These are phyloP conservation scores for Hypholoma fasciculare DNA, from an alignment of 768 basidiomycete species.

Conservation along the genomic window DNA sequence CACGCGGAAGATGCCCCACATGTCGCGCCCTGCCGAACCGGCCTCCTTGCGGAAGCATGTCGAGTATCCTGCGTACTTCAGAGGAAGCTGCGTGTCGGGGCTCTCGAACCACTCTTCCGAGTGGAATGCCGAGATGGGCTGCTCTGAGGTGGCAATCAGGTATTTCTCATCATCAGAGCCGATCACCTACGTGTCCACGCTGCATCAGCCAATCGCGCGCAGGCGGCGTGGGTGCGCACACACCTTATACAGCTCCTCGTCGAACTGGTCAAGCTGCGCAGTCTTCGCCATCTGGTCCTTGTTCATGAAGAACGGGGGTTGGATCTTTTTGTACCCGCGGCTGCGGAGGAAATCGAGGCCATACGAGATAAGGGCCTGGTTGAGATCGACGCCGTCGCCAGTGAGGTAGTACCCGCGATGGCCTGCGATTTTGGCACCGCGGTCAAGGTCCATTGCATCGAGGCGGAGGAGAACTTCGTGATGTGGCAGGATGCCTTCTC, in stretches of 20 bases:
- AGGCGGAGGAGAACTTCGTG: conserved; percentile 93
- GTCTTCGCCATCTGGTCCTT: conserved; percentile 97
- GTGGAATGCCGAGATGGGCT: conserved; percentile 96
- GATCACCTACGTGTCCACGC: conserved; percentile 56
- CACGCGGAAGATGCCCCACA: conserved; percentile 99
- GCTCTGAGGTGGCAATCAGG: conserved; percentile 98
- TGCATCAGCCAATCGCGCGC: neutral
- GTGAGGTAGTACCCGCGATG: conserved; percentile 97
- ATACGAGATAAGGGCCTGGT: conserved; percentile 93
- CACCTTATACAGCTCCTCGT: conserved; percentile 97
- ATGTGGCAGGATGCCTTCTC: conserved; percentile 86
- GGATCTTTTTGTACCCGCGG: conserved; percentile 87
- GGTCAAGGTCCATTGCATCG: conserved; percentile 96
- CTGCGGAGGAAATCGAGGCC: conserved; percentile 90
- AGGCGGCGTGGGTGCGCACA: neutral
- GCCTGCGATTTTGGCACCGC: conserved; percentile 91
- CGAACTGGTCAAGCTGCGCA: conserved; percentile 96
- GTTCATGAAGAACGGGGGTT: conserved; percentile 98
- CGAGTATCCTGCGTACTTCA: conserved; percentile 85
- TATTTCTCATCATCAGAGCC: conserved; percentile 95
- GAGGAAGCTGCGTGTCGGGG: conserved; percentile 89
- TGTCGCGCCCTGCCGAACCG: conserved; percentile 94
- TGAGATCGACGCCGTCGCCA: conserved; percentile 94
- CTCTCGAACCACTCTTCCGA: conserved; percentile 97
- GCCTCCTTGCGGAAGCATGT: conserved; percentile 99